Conservation (phyloP, 805 yeast species). For the Spathaspora hagerdaliae region DNA sequence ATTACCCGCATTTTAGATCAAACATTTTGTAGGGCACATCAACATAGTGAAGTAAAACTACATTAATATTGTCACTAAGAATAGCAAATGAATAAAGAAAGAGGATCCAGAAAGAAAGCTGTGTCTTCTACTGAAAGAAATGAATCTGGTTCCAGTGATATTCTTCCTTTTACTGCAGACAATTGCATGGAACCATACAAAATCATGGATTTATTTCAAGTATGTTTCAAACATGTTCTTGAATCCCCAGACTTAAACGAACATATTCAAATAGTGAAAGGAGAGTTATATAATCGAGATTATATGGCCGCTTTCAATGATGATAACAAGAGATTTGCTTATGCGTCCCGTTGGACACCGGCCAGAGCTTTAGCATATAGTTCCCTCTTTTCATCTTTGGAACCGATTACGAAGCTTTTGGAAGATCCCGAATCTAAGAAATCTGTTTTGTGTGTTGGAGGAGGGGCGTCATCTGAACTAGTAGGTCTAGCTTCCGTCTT, state of each 20-base stretch:
- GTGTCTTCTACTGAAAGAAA: neutral
- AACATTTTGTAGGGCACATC: too few relatives aligned
- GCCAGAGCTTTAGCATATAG: slow-evolving; percentile 73
- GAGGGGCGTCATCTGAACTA: slow-evolving; percentile 87
- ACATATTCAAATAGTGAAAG: slow-evolving; percentile 66
- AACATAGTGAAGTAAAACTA: too few relatives aligned
- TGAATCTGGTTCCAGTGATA: neutral
- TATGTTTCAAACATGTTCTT: slow-evolving; percentile 27
- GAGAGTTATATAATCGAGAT: slow-evolving; percentile 64
- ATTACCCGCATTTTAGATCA: too few relatives aligned
- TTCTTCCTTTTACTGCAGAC: slow-evolving; percentile 31
- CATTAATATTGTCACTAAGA: slow-evolving; percentile 28
- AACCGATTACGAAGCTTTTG: slow-evolving; percentile 35
- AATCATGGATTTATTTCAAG: slow-evolving; percentile 34
- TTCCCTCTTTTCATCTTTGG: slow-evolving; percentile 55
- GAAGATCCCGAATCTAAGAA: slow-evolving; percentile 25
- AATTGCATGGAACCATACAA: slow-evolving; percentile 29
- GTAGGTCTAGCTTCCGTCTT: slow-evolving; percentile 61
- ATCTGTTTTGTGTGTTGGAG: slow-evolving; percentile 67
- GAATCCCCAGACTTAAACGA: slow-evolving; percentile 32
- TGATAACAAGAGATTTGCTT: slow-evolving; percentile 65
- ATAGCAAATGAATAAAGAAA: slow-evolving; percentile 6
- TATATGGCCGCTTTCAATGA: slow-evolving; percentile 65
- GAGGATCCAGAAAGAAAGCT: neutral
- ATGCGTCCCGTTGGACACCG: slow-evolving; percentile 83